Evolutionary conservation across 1,284 basidiomycete genomes (phyloP).

Genomic region (Ustilago tritici): DNA sequence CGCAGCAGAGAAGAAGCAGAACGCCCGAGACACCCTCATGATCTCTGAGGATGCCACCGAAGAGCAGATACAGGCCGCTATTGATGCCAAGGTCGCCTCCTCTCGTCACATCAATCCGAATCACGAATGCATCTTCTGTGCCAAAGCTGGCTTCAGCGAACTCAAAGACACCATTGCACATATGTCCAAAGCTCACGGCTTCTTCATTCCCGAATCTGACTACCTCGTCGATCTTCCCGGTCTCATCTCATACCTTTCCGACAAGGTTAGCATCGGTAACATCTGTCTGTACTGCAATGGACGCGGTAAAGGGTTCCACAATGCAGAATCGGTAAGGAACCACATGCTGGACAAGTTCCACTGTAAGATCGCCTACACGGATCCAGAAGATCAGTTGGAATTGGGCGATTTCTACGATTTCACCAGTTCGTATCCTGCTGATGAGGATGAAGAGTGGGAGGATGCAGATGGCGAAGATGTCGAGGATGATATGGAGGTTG

Average conservation of each 20-base stretch:
- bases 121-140: conserved; percentile 81
- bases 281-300: conserved; percentile 85
- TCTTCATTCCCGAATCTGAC: conserved; percentile 95
- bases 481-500: conserved; percentile 50
- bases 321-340: conserved; percentile 58
- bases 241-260: conserved; percentile 86
- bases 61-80: conserved; percentile 61
- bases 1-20: conserved; percentile 37
- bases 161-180: conserved; percentile 82
- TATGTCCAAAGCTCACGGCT: conserved; percentile 89
- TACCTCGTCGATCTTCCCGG: conserved; percentile 87
- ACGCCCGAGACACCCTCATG: conserved; percentile 39
- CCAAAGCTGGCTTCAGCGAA: conserved; percentile 73
- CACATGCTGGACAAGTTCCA: conserved; percentile 74
- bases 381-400: conserved; percentile 83
- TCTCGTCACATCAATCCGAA: conserved; percentile 62
- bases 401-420: conserved; percentile 96
- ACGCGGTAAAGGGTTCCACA: conserved; percentile 60
- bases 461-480: conserved; percentile 36
- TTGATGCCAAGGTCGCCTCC: conserved; percentile 62
- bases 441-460: conserved; percentile 67
- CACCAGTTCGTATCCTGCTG: conserved; percentile 78
- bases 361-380: conserved; percentile 93
- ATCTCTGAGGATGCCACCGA: conserved; percentile 57
- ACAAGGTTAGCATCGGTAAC: conserved; percentile 92